Conservation (phyloP, 257 asterid genomes). For the Solanum okadae region DNA sequence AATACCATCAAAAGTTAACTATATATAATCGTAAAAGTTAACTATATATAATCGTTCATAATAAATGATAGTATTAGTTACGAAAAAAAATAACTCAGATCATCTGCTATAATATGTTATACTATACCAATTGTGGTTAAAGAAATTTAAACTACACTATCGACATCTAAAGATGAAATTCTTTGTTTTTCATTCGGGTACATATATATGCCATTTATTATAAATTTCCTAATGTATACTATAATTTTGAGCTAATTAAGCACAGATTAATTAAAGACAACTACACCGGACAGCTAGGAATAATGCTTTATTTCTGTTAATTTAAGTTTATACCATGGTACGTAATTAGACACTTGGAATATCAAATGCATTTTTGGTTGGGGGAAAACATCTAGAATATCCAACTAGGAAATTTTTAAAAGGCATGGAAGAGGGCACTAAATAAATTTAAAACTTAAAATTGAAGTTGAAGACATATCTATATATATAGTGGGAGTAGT, state of each 20-base stretch:
- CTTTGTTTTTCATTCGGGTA: background rate
- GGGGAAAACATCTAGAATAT: background rate
- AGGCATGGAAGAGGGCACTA: background rate
- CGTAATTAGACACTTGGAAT: background rate
- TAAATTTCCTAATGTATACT: background rate
- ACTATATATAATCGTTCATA: background rate
- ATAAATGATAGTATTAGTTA: background rate
- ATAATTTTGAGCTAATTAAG: background rate
- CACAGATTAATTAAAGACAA: background rate
- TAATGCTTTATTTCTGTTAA: too few species aligned
- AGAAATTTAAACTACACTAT: background rate
- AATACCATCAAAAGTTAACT: background rate
- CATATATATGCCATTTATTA: background rate
- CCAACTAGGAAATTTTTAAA: background rate
- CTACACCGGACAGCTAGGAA: background rate
- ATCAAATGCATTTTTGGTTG: background rate
- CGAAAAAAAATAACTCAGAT: background rate
- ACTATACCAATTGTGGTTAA: background rate
- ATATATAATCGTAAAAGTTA: background rate
- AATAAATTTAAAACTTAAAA: background rate
- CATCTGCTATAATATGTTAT: background rate
- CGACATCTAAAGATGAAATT: background rate
- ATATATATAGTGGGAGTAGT: conserved; percentile 15
- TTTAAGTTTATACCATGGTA: too few species aligned
- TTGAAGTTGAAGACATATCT: background rate